Evolutionary conservation across 2,329 filamentous ascomycete species (phyloP), one percentile per base, ranked within the genome.

Genomic region (Cordyceps javanica): DNA sequence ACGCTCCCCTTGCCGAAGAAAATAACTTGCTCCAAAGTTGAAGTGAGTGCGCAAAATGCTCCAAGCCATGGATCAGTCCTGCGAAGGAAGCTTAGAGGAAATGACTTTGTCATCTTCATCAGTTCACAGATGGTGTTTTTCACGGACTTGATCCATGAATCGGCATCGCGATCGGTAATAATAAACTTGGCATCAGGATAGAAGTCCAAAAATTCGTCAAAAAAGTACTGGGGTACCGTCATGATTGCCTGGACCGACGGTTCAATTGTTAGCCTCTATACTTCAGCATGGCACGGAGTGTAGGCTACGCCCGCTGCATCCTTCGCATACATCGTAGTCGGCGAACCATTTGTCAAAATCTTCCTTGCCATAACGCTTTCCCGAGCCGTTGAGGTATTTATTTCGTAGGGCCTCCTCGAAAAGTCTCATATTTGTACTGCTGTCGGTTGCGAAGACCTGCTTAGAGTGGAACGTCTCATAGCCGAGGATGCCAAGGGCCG

Each of bases 311-410:
- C 11, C 11, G 30, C 6, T 6, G 25, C 19, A 23, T n/a, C 1
- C 36, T 8, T 14, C 16, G 21, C 39, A 23, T 62, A 72, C 72
- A 59, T 73, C 70, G 46, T 73, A 72, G 19, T 70, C 65, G 25
- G 69, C 69, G 28, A 73, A 69, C 67, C 71, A 73, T 60, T 73
- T 74, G 58, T 75, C 72, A 44, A 72, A 75, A 39, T 75, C 72
- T 13, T 61, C 62, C 19, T 69, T 66, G 30, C 63, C 66, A 55
- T 72, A 73, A 6, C 63, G 68, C 46, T 69, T 63, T 38, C 63
- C 64, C n/a, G 63, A 28, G 61, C 66, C 63, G 45, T 61, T 59
- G 21, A 66, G 39, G 19, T 42, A 61, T 23, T 71, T 67, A 10
- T 68, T 69, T 0, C 59, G 59, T 5, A 70, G 54, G 3, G 66